Evolutionary conservation across 2,329 filamentous ascomycete genomes (phyloP).

Genomic region (Phaeosphaeriaceae sp.): DNA sequence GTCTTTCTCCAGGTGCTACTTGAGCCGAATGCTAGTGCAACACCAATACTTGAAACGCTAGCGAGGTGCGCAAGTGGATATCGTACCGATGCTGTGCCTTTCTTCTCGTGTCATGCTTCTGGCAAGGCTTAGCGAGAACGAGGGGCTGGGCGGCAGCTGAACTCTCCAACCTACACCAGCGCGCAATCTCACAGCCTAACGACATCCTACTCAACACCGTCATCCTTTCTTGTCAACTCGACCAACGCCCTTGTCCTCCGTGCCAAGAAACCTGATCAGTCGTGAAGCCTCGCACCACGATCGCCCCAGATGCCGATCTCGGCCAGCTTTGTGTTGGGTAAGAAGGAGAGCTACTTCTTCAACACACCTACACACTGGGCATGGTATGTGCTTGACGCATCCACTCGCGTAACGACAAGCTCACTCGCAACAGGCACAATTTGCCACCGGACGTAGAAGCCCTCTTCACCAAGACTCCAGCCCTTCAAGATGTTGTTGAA

Average conservation of each 20-base stretch:
- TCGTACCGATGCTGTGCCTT: background rate
- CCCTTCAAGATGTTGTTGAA: conserved; percentile 37
- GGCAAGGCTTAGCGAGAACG: conserved; percentile 24
- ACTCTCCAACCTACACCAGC: background rate
- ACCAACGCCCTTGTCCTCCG: background rate
- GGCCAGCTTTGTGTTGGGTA: conserved; percentile 36
- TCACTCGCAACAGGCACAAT: conserved; percentile 24
- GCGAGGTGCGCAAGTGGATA: background rate
- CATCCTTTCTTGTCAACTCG: background rate
- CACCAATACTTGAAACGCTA: background rate
- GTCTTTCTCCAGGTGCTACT: background rate
- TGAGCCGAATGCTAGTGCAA: background rate
- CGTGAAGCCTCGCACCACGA: background rate
- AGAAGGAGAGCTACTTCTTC: conserved; percentile 41
- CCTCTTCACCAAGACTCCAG: conserved; percentile 38
- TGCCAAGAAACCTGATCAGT: background rate
- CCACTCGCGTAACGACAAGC: background rate
- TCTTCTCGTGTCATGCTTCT: conserved; percentile 1
- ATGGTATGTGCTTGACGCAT: conserved; percentile 18
- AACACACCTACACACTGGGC: conserved; percentile 45
- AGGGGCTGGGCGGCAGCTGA: conserved; percentile 11
- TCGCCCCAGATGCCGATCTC: conserved; percentile 30
- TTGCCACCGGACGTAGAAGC: conserved; percentile 36
- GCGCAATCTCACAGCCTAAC: background rate
- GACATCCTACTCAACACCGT: background rate